A percentile compares a stretch with the other conserved stretches of the same genome.
phyloP scores from a whole-genome alignment of 371 early-diverging fungal genomes.

The Syncephalastrum racemosum region DNA sequence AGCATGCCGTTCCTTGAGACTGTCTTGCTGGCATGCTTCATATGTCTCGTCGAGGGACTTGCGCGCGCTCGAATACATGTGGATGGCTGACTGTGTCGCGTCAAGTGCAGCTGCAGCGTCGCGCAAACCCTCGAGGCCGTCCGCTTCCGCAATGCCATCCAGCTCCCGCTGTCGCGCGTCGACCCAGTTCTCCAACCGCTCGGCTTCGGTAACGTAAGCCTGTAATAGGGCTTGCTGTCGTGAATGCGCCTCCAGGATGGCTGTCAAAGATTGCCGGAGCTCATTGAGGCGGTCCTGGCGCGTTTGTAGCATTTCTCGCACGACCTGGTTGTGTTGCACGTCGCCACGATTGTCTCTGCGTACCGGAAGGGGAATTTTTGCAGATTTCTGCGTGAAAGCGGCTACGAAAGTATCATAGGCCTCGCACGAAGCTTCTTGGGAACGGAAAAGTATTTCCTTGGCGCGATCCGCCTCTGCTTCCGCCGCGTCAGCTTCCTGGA shows the following conservation, averaged over 20 bases:
- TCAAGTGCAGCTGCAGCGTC: conserved; percentile 7
- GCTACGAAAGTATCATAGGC: not conserved
- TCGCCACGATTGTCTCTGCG: conserved; percentile 19
- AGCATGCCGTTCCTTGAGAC: too few species aligned
- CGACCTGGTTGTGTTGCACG: conserved; percentile 13
- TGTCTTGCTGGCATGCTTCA: too few species aligned
- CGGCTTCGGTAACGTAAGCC: conserved; percentile 33
- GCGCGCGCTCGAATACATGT: conserved; percentile 11
- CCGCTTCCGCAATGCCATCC: conserved; percentile 1
- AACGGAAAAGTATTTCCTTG: not conserved
- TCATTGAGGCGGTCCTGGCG: conserved; percentile 29
- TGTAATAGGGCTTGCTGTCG: conserved; percentile 35
- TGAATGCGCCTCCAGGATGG: conserved; percentile 29
- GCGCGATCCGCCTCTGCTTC: conserved; percentile 9
- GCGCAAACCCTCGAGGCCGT: not conserved
- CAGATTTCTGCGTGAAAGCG: too few species aligned
- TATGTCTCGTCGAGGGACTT: conserved; percentile 8
- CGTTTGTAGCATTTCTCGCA: conserved; percentile 31
- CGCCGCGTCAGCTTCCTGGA: conserved; percentile 7
- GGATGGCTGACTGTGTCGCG: conserved; percentile 13
- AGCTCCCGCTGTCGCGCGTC: conserved; percentile 4
- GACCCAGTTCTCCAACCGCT: conserved; percentile 35
- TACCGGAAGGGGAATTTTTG: conserved; percentile 20
- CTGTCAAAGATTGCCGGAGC: conserved; percentile 20
- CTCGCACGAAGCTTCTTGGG: not conserved